Base-by-base conservation (phyloP, 2,329 filamentous ascomycete species). In the Pleomassaria siparia region DNA sequence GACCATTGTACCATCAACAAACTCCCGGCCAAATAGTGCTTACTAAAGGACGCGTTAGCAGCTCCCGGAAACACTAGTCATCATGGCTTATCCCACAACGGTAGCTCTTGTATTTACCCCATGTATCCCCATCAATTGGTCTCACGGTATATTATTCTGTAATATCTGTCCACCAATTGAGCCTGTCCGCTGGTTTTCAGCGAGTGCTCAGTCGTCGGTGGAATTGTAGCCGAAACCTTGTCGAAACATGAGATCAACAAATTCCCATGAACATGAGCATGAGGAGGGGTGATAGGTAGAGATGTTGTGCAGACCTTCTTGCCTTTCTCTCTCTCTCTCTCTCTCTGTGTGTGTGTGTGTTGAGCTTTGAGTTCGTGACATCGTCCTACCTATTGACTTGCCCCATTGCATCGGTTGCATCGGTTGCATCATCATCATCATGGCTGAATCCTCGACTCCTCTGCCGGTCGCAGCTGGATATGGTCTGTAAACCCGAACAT, bases 381-480 rank as follows among this genome's bases (percentile, higher is more conserved):
- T n/a, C n/a, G n/a, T n/a, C n/a, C n/a, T n/a, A n/a, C n/a, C n/a
- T n/a, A n/a, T n/a, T n/a, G n/a, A n/a, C n/a, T n/a, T n/a, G n/a
- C n/a, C n/a, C n/a, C n/a, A n/a, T n/a, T n/a, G n/a, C n/a, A n/a
- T n/a, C n/a, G n/a, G n/a, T n/a, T n/a, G n/a, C n/a, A n/a, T n/a
- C n/a, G n/a, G n/a, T n/a, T n/a, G n/a, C n/a, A n/a, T n/a, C n/a
- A n/a, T 37, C 18, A 37, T 12, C n/a, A 37, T 37, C 18, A 10
- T 12, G 11, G 35, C 21, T 20, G 47, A 56, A 29, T 47, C 53
- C 11, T 50, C 44, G 10, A 54, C 53, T 30, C 54, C 59, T 20
- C 53, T 66, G 18, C 58, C 60, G 32, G 64, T 69, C 1, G 74
- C 74, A 10, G 74, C 73, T 6, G 77, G 77, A 32, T 79, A 79